These are phyloP conservation scores for Apocynum venetum DNA, from an alignment of 257 asterid genomes.

Conservation along the genomic window DNA sequence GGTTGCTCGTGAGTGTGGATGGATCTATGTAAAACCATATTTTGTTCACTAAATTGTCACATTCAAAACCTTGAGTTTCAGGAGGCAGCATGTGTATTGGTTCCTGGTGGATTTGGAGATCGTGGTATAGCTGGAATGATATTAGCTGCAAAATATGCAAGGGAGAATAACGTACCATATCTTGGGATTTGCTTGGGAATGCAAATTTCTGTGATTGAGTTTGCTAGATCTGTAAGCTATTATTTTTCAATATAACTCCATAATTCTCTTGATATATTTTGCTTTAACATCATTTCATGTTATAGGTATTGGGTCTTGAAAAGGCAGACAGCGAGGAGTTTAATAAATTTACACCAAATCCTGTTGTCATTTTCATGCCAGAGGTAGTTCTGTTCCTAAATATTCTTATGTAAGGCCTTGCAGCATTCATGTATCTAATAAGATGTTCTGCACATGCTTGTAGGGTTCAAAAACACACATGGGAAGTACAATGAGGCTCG, in stretches of 20 bases:
- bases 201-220: slow-evolving; percentile 96
- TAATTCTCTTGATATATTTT: slow-evolving; percentile 1
- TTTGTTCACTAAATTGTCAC: slow-evolving; percentile 5
- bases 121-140: slow-evolving; percentile 97
- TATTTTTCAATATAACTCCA: not conserved
- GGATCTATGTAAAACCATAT: not conserved
- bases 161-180: slow-evolving; percentile 82
- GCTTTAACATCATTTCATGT: not conserved
- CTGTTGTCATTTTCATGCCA: slow-evolving; percentile 95
- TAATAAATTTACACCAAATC: slow-evolving; percentile 58
- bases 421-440: slow-evolving; percentile 16
- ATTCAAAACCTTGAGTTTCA: slow-evolving; percentile 23
- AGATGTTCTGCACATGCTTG: slow-evolving; percentile 5
- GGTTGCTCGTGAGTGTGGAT: not conserved
- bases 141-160: slow-evolving; percentile 92
- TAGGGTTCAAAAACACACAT: slow-evolving; percentile 91
- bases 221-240: slow-evolving; percentile 76
- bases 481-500: slow-evolving; percentile 99
- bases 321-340: slow-evolving; percentile 85
- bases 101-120: slow-evolving; percentile 99
- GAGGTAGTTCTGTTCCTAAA: slow-evolving; percentile 51
- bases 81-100: slow-evolving; percentile 90
- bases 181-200: slow-evolving; percentile 98
- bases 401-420: slow-evolving; percentile 8
- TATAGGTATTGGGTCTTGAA: slow-evolving; percentile 68